Evolutionary conservation across 164 flowering plant genomes (phyloP).

Genomic region (Litsea cubeba): DNA sequence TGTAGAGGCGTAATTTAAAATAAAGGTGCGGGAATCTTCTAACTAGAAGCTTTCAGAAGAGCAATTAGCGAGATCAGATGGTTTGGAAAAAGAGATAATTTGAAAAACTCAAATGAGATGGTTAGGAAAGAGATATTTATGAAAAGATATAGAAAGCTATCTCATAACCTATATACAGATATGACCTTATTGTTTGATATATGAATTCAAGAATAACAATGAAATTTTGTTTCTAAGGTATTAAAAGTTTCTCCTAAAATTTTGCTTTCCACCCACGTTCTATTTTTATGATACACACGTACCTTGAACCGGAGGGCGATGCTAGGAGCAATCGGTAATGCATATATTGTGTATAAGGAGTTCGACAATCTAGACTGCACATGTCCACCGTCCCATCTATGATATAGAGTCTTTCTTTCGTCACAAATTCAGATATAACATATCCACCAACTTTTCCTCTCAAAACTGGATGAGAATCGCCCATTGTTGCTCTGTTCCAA

Average conservation of each 20-base stretch:
- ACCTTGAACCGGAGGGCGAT: slow-evolving; percentile 61
- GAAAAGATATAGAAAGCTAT: not conserved
- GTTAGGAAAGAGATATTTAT: no score
- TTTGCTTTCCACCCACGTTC: no score
- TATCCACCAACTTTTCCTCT: slow-evolving; percentile 49
- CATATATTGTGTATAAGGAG: slow-evolving; percentile 60
- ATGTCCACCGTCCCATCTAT: slow-evolving; percentile 51
- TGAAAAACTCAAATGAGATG: no score
- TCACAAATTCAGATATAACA: slow-evolving; percentile 24
- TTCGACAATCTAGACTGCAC: slow-evolving; percentile 36
- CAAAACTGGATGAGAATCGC: slow-evolving; percentile 25
- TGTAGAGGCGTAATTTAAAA: no score
- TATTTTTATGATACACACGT: not conserved
- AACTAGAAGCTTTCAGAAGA: no score
- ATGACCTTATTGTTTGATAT: not conserved
- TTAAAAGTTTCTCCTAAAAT: no score
- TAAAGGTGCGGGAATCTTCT: no score
- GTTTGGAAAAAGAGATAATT: no score
- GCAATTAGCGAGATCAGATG: no score
- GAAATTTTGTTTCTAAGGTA: no score
- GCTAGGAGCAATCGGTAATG: slow-evolving; percentile 42
- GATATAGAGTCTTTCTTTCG: slow-evolving; percentile 40
- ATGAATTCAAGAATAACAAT: not conserved
- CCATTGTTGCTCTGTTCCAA: slow-evolving; percentile 1
- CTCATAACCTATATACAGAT: not conserved